A percentile compares a stretch with the other conserved stretches of the same genome.
Conservation (phyloP, 805 yeast species). For the Saccharomycopsis microspora region DNA sequence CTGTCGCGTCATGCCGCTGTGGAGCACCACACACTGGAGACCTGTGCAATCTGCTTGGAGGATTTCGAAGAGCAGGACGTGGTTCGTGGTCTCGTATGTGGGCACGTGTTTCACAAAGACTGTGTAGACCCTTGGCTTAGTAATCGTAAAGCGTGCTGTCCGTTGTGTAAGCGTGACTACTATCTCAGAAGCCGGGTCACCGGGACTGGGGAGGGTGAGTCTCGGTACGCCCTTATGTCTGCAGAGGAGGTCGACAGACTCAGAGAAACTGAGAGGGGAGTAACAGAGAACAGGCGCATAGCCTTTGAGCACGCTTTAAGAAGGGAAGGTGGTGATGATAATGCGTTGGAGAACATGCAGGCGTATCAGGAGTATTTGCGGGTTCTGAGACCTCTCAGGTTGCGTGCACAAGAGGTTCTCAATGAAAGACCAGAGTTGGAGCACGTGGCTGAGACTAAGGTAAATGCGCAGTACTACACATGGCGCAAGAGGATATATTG, state of each 20-base stretch:
- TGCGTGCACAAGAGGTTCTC: slow-evolving; percentile 31
- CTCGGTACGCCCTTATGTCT: slow-evolving; percentile 7
- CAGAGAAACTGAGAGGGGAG: slow-evolving; percentile 19
- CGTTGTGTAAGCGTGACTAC: slow-evolving; percentile 69
- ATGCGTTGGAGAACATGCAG: slow-evolving; percentile 22
- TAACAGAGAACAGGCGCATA: slow-evolving; percentile 19
- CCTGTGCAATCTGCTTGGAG: slow-evolving; percentile 74
- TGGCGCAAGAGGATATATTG: slow-evolving; percentile 33
- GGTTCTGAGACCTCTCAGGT: slow-evolving; percentile 25
- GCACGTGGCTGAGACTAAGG: slow-evolving; percentile 29
- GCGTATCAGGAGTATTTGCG: slow-evolving; percentile 9
- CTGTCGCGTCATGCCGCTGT: slow-evolving; percentile 6
- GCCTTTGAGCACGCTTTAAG: not conserved
- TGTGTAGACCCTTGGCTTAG: slow-evolving; percentile 80
- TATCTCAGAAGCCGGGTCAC: slow-evolving; percentile 22
- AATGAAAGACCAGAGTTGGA: slow-evolving; percentile 34
- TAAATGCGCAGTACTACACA: slow-evolving; percentile 23
- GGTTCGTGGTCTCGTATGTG: slow-evolving; percentile 69
- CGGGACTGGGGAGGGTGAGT: slow-evolving; percentile 18
- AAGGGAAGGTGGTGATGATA: slow-evolving; percentile 17
- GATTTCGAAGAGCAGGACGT: slow-evolving; percentile 45
- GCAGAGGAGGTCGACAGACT: slow-evolving; percentile 11
- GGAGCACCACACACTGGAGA: slow-evolving; percentile 49
- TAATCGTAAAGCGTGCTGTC: slow-evolving; percentile 68
- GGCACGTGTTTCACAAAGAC: slow-evolving; percentile 70